Evolutionary conservation across 106 monocot species (phyloP).

Genomic region (Cymbidium sinense): DNA sequence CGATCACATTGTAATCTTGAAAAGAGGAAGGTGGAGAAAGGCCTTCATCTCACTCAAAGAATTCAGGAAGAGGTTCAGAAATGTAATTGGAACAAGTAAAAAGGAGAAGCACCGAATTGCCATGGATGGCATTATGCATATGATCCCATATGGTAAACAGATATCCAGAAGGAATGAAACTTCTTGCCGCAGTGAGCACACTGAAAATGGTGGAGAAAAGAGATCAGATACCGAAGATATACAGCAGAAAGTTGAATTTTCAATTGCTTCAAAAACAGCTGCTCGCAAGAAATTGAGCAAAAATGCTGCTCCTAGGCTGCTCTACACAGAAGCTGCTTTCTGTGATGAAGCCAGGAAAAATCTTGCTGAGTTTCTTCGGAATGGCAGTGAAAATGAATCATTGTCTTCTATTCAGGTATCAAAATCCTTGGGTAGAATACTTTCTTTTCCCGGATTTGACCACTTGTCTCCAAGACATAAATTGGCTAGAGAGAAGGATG

Average conservation of each 20-base stretch:
- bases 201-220: neutral
- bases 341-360: conserved; percentile 63
- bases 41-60: conserved; percentile 28
- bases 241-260: too few relatives aligned
- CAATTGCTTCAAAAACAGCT: too few relatives aligned
- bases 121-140: conserved; percentile 35
- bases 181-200: too few relatives aligned
- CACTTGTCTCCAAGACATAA: conserved; percentile 30
- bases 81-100: conserved; percentile 29
- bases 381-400: conserved; percentile 6
- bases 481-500: conserved; percentile 30
- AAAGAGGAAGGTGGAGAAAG: conserved; percentile 11
- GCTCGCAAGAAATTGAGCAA: neutral
- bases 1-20: conserved; percentile 6
- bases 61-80: conserved; percentile 36
- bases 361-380: conserved; percentile 41
- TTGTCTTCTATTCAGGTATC: conserved; percentile 13
- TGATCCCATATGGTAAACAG: conserved; percentile 23
- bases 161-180: neutral
- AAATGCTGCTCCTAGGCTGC: neutral
- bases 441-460: conserved; percentile 32
- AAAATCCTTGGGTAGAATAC: conserved; percentile 48
- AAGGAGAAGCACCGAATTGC: conserved; percentile 17
- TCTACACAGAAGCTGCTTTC: conserved; percentile 11
- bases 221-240: neutral